Percentiles rank a stretch among this genome's conserved stretches.
phyloP scores from a whole-genome alignment of 2,329 filamentous ascomycete genomes.

The Nemania bipapillata region DNA sequence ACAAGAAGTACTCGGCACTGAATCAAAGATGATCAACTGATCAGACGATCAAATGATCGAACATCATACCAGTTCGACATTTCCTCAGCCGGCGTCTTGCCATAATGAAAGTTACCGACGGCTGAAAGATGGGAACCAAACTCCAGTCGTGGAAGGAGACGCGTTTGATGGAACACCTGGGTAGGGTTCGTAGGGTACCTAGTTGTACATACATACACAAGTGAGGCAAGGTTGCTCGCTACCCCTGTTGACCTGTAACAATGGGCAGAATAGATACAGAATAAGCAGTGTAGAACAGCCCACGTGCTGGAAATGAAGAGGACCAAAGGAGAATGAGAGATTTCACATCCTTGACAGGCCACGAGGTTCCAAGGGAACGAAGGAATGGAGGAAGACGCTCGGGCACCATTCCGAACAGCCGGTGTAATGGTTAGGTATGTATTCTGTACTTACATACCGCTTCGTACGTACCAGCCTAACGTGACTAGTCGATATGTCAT shows the following conservation, averaged over 20 bases:
- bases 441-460: too few relatives aligned
- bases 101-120: background rate
- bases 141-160: background rate
- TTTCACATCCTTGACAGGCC: constrained; percentile 34
- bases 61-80: constrained; percentile 2
- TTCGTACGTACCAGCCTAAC: too few relatives aligned
- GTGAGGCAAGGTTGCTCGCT: background rate
- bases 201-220: background rate
- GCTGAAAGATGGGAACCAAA: constrained; percentile 6
- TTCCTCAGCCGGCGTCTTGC: background rate
- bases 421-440: background rate
- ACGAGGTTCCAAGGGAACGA: constrained; percentile 29
- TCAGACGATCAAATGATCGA: constrained; percentile 12
- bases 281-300: too few relatives aligned
- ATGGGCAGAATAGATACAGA: too few relatives aligned
- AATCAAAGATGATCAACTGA: background rate
- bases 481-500: too few relatives aligned
- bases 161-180: background rate
- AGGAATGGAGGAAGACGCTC: constrained; percentile 19
- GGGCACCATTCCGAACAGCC: constrained; percentile 34
- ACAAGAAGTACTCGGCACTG: background rate
- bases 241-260: constrained; percentile 9
- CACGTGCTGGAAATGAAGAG: constrained; percentile 11
- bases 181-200: background rate
- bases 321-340: constrained; percentile 14